phyloP scores from a whole-genome alignment of 2,329 filamentous ascomycete species.

The Podosphaera xanthii region DNA sequence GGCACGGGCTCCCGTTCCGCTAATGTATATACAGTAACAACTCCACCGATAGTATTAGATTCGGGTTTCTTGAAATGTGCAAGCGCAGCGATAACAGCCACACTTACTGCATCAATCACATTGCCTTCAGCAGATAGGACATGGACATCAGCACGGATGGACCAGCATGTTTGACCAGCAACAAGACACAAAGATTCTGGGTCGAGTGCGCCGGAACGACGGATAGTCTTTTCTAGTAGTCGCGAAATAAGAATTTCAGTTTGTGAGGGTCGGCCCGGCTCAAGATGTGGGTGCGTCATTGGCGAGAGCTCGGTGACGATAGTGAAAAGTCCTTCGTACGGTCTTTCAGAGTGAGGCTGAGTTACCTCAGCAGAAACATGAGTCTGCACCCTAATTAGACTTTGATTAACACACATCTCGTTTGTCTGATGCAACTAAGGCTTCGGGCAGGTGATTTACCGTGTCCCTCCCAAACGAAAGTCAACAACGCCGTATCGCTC shows the following conservation, averaged over 20 bases:
- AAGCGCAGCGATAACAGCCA: conserved; percentile 69
- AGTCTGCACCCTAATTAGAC: conserved; percentile 42
- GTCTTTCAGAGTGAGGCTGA: conserved; percentile 1
- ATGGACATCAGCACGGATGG: conserved; percentile 75
- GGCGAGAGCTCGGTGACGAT: conserved; percentile 2
- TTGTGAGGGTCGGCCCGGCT: conserved; percentile 18
- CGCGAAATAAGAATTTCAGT: conserved; percentile 1
- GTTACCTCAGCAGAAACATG: conserved; percentile 66
- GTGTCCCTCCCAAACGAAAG: conserved; percentile 73
- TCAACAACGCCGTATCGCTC: conserved; percentile 82
- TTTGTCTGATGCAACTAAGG: background rate
- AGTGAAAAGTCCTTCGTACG: conserved; percentile 2
- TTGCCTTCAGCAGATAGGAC: conserved; percentile 81
- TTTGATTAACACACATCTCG: too few relatives aligned
- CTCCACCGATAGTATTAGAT: conserved; percentile 63
- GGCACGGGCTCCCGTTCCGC: conserved; percentile 78
- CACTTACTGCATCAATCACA: conserved; percentile 63
- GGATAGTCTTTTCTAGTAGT: conserved; percentile 74
- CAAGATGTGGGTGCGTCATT: background rate
- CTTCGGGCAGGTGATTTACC: conserved; percentile 23
- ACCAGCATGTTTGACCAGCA: conserved; percentile 78
- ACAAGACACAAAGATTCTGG: conserved; percentile 90
- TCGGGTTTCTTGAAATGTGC: conserved; percentile 84
- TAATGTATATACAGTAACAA: conserved; percentile 61
- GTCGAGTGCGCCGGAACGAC: conserved; percentile 76